Evolutionary conservation across 1,284 basidiomycete species (phyloP).

Genomic region (Malassezia dermatis): DNA sequence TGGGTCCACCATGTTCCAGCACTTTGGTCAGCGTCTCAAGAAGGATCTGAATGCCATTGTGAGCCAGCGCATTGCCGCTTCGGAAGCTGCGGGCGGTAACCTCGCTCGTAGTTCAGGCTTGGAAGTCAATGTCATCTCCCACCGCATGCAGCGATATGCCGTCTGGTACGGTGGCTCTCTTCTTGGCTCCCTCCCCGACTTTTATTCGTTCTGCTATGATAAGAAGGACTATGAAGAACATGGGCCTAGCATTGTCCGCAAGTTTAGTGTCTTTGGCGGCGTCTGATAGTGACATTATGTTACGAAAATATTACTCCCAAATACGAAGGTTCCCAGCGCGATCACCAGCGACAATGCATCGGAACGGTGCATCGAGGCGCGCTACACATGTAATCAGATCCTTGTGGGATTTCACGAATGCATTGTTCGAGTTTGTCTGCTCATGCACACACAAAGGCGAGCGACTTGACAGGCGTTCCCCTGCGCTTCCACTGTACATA

Average conservation of each 20-base stretch:
- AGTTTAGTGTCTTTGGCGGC: conserved; percentile 39
- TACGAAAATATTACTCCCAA: conserved; percentile 26
- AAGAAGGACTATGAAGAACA: conserved; percentile 96
- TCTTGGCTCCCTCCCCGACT: conserved; percentile 63
- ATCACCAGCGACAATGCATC: conserved; percentile 75
- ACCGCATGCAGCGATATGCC: conserved; percentile 93
- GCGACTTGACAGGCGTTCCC: background rate
- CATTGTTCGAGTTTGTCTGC: conserved; percentile 16
- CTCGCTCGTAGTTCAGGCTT: conserved; percentile 53
- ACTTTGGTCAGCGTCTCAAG: conserved; percentile 90
- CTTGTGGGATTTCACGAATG: conserved; percentile 54
- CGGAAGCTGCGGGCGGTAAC: conserved; percentile 65
- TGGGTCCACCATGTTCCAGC: conserved; percentile 95
- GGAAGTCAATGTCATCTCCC: conserved; percentile 71
- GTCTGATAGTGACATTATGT: conserved; percentile 17
- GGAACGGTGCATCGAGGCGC: conserved; percentile 74
- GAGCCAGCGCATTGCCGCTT: conserved; percentile 73
- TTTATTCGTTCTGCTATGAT: conserved; percentile 92
- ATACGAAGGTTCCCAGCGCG: conserved; percentile 32
- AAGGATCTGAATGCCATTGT: conserved; percentile 89
- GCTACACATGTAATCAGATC: conserved; percentile 70
- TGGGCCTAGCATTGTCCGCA: conserved; percentile 75
- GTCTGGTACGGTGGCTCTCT: conserved; percentile 98
- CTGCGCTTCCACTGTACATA: background rate
- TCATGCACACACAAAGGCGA: conserved; percentile 29